A percentile compares a stretch with the other conserved stretches of the same genome.
phyloP scores from a whole-genome alignment of 78 protist species.

The Planoprotostelium fungivorum region DNA sequence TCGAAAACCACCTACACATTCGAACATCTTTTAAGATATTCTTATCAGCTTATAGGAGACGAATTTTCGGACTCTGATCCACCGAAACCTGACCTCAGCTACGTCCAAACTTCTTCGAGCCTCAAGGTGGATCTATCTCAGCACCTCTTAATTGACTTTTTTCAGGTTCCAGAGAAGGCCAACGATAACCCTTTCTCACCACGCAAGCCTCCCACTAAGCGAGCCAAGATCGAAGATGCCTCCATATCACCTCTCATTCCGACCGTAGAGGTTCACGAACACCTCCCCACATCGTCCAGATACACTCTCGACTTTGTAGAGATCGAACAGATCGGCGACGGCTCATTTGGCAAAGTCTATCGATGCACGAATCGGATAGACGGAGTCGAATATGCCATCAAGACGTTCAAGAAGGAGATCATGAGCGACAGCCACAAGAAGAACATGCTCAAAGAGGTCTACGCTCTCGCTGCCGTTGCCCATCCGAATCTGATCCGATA shows the following conservation, averaged over 20 bases:
- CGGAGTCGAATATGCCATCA: background rate
- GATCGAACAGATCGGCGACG: background rate
- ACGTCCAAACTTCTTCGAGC: background rate
- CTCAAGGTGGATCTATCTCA: background rate
- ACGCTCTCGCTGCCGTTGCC: background rate
- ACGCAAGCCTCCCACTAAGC: background rate
- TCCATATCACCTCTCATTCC: no score
- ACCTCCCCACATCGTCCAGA: background rate
- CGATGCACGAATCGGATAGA: background rate
- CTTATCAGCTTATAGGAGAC: background rate
- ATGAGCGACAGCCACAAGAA: background rate
- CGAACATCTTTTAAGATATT: no score
- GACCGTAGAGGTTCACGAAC: background rate
- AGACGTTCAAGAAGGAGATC: background rate
- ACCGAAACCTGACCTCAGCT: background rate
- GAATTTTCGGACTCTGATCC: background rate
- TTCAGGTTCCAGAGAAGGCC: background rate
- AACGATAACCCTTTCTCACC: background rate
- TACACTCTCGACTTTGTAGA: background rate
- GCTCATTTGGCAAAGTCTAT: background rate
- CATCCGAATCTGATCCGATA: background rate
- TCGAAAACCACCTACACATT: background rate
- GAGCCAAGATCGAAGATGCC: background rate
- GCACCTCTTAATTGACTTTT: background rate
- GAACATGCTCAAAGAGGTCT: background rate